Percentiles rank a stretch among this genome's conserved stretches.
phyloP scores from a whole-genome alignment of 2,329 filamentous ascomycete genomes.

The Colletotrichum sansevieriae region DNA sequence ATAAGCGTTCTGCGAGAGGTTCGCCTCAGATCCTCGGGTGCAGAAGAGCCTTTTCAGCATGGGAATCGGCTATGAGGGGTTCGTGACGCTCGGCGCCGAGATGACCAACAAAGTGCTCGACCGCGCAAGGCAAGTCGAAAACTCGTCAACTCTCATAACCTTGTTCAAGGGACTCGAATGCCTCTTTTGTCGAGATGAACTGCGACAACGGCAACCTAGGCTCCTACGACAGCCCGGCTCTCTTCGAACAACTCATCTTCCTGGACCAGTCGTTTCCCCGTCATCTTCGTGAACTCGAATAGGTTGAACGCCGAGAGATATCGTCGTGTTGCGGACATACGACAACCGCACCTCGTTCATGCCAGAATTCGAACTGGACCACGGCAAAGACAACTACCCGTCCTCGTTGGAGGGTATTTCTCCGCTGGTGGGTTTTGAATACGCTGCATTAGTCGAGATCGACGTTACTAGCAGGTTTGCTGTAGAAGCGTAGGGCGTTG shows the following conservation, averaged over 20 bases:
- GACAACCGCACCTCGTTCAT: slow-evolving; percentile 69
- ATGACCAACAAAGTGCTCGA: slow-evolving; percentile 47
- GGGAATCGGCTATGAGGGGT: slow-evolving; percentile 56
- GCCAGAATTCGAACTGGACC: slow-evolving; percentile 70
- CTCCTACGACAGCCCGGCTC: background rate
- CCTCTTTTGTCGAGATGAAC: background rate
- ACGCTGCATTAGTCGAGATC: no score
- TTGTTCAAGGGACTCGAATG: no score
- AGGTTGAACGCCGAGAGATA: slow-evolving; percentile 56
- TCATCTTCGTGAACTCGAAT: slow-evolving; percentile 66
- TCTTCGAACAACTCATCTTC: slow-evolving; percentile 50
- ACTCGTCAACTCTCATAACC: no score
- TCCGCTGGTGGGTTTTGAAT: no score
- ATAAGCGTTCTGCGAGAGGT: slow-evolving; percentile 52
- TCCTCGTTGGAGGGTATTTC: slow-evolving; percentile 47
- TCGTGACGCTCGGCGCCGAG: slow-evolving; percentile 47
- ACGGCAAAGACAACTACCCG: slow-evolving; percentile 61
- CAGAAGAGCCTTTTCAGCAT: slow-evolving; percentile 50
- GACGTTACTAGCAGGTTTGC: no score
- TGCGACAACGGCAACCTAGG: background rate
- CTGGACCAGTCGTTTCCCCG: slow-evolving; percentile 58
- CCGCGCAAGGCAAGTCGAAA: no score
- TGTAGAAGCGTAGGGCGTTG: no score
- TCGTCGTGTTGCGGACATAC: slow-evolving; percentile 57
- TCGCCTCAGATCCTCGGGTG: slow-evolving; percentile 47